Base-by-base conservation (phyloP, 331 rosid species). In the Malus hybrid region DNA sequence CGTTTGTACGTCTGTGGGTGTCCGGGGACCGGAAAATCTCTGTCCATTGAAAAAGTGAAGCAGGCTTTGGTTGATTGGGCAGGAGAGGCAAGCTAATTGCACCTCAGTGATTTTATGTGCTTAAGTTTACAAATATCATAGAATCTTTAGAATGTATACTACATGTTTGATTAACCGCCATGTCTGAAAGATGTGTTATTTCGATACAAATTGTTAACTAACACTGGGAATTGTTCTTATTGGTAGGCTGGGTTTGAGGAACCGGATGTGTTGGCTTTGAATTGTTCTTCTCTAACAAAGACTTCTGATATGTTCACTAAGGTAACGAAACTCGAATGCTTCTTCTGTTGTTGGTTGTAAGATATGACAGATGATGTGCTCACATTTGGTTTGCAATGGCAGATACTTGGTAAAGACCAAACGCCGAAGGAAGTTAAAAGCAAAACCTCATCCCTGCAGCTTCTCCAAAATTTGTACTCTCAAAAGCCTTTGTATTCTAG, bases 21-120 rank as follows among this genome's bases (percentile, higher is more conserved):
- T 66, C 97, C 97, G 0, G 99, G 99, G 57, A 92, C 99, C 0
- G 97, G 97, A 11, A 94, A 94, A 74, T 87, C 99, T 0, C 75
- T 92, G 42, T 89, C 97, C 28, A 87, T 89, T 87, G 97, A 85
- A 39, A 94, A 85, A 76, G 89, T 94, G 71, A 90, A 89, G 72
- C 80, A 61, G 29, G 62, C 20, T 65, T 75, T 94, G 66, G 81
- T 80, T 60, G 78, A 83, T 46, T 94, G 99, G 99, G 88, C 87
- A 20, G 62, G 12, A 15, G 85, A 92, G 93, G 99, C 84, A 60
- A 33, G 78, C n/a, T 68, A 20, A 11, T 39, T 44, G 26, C 19
- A 0, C 20, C 30, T 72, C 55, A 69, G 0, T 15, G 14, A 16
- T 71, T 42, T 10, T 53, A 10, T 29, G 46, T 48, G 18, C 24